A percentile compares a stretch with the other conserved stretches of the same genome.
Conservation (phyloP, 1,284 basidiomycete species). For the Cryptococcus sp. region DNA sequence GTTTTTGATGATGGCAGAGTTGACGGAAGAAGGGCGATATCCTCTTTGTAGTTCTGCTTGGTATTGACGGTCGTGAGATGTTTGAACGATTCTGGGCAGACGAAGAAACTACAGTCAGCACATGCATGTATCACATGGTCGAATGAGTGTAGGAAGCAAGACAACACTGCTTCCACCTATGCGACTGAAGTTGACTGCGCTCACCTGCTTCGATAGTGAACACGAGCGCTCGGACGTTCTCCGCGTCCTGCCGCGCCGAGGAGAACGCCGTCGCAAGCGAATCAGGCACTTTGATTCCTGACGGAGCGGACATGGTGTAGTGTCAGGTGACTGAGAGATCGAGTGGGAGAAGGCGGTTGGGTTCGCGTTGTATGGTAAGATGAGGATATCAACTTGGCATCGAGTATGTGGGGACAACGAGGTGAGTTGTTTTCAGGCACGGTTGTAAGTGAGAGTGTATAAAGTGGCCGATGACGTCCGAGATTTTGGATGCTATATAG, state of each 20-base stretch:
- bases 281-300: slow-evolving; percentile 50
- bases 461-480: neutral
- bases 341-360: neutral
- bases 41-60: slow-evolving; percentile 42
- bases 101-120: neutral
- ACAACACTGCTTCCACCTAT: too few species aligned
- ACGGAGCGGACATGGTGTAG: slow-evolving; percentile 51
- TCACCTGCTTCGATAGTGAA: slow-evolving; percentile 51
- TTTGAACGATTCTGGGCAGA: slow-evolving; percentile 38
- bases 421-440: neutral
- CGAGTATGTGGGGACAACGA: neutral
- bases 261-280: slow-evolving; percentile 43
- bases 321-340: neutral
- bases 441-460: slow-evolving; percentile 1
- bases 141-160: too few species aligned
- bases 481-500: too few species aligned
- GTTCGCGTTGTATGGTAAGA: neutral
- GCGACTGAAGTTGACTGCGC: slow-evolving; percentile 10
- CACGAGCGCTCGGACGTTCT: slow-evolving; percentile 46
- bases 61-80: slow-evolving; percentile 37
- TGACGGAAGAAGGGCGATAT: slow-evolving; percentile 41
- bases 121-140: neutral
- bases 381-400: neutral
- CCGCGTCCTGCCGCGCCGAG: slow-evolving; percentile 29
- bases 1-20: slow-evolving; percentile 45